phyloP scores from a whole-genome alignment of 208 protist genomes.

The Angomonas ambiguus region DNA sequence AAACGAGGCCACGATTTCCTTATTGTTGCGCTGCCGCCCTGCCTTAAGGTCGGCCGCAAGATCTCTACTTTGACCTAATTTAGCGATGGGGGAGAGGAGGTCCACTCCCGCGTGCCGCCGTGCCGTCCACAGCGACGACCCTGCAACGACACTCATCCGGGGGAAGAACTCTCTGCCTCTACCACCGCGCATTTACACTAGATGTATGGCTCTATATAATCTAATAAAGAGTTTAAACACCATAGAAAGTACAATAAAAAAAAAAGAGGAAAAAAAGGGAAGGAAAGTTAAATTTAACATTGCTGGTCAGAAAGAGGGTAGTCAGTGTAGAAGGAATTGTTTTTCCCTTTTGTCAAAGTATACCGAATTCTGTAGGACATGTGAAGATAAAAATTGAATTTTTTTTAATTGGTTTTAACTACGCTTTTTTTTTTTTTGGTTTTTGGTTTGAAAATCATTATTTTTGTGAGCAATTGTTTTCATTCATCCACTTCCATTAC shows the following conservation, averaged over 20 bases:
- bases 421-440: neutral
- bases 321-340: neutral
- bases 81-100: slow-evolving; percentile 69
- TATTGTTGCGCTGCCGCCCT: slow-evolving; percentile 67
- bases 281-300: no score
- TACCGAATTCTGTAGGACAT: neutral
- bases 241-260: neutral
- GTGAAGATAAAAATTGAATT: neutral
- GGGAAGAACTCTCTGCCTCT: neutral
- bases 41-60: slow-evolving; percentile 71
- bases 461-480: neutral
- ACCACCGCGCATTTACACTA: slow-evolving; percentile 7
- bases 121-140: slow-evolving; percentile 13
- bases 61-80: slow-evolving; percentile 78
- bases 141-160: neutral
- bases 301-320: neutral
- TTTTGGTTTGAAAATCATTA: neutral
- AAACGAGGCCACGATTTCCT: slow-evolving; percentile 76
- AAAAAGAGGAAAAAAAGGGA: neutral
- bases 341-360: neutral
- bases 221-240: no score
- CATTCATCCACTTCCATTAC: neutral
- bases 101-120: slow-evolving; percentile 48
- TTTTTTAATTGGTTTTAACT: slow-evolving; percentile 7
- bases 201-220: no score